A percentile compares a stretch with the other conserved stretches of the same genome.
These are phyloP conservation scores for Cladophialophora immunda DNA, from an alignment of 2,329 filamentous ascomycete species.

Conservation along the genomic window DNA sequence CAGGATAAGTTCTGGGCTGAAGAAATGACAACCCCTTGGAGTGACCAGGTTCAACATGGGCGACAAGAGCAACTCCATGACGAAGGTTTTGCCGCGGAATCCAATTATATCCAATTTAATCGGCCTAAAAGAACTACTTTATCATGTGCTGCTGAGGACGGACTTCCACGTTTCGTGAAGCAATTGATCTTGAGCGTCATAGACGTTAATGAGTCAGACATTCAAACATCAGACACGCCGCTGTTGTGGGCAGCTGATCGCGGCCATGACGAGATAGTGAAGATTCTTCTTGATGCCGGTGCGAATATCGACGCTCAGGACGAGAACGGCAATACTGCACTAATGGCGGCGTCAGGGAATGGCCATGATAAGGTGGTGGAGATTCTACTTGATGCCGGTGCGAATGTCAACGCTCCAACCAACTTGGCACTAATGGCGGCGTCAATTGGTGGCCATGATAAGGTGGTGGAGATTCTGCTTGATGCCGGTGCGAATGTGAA, in stretches of 20 bases:
- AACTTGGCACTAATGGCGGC: not conserved
- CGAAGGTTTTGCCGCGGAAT: too few species aligned
- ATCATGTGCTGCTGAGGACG: conserved; percentile 9
- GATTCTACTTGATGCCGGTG: not conserved
- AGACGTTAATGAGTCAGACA: too few species aligned
- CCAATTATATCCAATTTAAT: not conserved
- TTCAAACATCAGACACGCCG: too few species aligned
- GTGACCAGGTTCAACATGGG: too few species aligned
- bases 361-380: not conserved
- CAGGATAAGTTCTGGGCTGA: too few species aligned
- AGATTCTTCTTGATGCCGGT: conserved; percentile 33
- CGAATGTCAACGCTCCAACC: not conserved
- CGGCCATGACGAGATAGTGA: conserved; percentile 26
- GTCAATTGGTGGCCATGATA: not conserved
- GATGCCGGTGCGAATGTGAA: not conserved
- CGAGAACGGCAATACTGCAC: too few species aligned
- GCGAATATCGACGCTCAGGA: conserved; percentile 34
- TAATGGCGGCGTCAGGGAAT: not conserved
- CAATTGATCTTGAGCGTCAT: not conserved
- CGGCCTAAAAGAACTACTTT: not conserved
- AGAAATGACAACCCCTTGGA: too few species aligned
- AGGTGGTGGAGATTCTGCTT: not conserved
- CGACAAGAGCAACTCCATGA: too few species aligned
- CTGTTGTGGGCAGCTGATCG: conserved; percentile 3
- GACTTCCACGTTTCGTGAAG: not conserved